Evolutionary conservation across 768 basidiomycete species (phyloP), one percentile per base, ranked within the genome.

Genomic region (Brasilioporus rufonigricans): DNA sequence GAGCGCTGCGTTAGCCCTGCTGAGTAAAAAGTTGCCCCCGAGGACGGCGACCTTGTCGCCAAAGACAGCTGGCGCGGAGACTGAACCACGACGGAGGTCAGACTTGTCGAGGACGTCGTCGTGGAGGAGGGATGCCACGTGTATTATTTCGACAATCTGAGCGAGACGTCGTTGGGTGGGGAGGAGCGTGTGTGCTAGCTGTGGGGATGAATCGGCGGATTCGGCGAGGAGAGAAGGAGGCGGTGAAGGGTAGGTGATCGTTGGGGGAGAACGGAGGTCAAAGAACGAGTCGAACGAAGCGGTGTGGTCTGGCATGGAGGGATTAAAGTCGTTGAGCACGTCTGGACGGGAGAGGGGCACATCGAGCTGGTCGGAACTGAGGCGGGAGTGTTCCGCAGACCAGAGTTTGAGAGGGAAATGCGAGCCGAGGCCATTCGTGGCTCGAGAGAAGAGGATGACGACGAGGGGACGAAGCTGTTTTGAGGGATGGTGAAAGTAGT

Each of bases 111-210:
- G 82, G 49, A 98, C 93, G 63, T 89, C 88, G 76, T 98, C 92
- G 69, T 98, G 96, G 18, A 99, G 76, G 11, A 93, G 79, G 4
- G 90, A 94, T 24, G 97, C 95, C 58, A 98, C 89, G 68, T 98
- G 93, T 45, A 99, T 91, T 93, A 98, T 97, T 70, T 99, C 97
- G 49, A 93, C 86, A 41, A 99, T 95, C 65, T 96, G 93, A 5
- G 95, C 96, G 33, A 99, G 83, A 29, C 96, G 87, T 29, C 88
- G 74, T 72, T 99, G 97, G 1, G 93, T 87, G 16, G 96, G 93
- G 7, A 99, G 82, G 5, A 72, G 60, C 0, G 71, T 63, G 19
- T 71, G 70, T 4, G 65, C 64, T 9, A 71, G 27, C 64, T 71
- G 53, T 74, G 75, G 31, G 71, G 75, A 16, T 58, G 63, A 32